Evolutionary conservation across 2,329 filamentous ascomycete species (phyloP), one percentile per base, ranked within the genome.

Genomic region (Ascochyta lentis): DNA sequence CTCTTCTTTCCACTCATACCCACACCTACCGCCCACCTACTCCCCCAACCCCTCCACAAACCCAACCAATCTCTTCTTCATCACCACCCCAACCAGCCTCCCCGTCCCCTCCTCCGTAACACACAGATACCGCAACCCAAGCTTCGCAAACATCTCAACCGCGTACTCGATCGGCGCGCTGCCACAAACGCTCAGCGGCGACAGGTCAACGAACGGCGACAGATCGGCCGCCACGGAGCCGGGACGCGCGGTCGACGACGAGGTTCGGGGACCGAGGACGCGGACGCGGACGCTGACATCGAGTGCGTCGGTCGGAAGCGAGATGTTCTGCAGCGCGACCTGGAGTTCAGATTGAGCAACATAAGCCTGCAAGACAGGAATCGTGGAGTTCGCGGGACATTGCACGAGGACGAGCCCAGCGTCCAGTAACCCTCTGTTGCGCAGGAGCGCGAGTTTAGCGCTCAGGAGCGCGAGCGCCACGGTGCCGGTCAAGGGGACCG

Each of bases 131-230:
- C 83, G 71, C 60, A 86, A 59, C 0, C 84, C 84, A 38, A 87
- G 63, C 65, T 84, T 85, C 3, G 79, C 80, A 73, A 86, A 86
- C 79, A 86, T 82, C 69, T 86, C 84, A 1, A 85, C 81, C 0
- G 79, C 82, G 67, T 84, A 84, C 67, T 87, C 84, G 63, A 86
- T 76, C 9, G 84, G 84, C 39, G 84, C 82, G 40, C 78, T 78
- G 1, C 76, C 78, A 50, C 77, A 80, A 6, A 86, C 68, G 1
- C 72, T 80, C 53, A 86, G 58, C 1, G 83, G 83, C 15, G 81
- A 85, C 1, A 79, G 74, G 64, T 86, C 84, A 1, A 86, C 77
- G 59, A 85, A 83, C 1, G 73, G 75, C 0, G 75, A 72, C 12
- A 86, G 62, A 42, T 82, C 79, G 15, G 81, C 69, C 24, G 77